Evolutionary conservation across 2,329 filamentous ascomycete genomes (phyloP).

Genomic region (Pseudogymnoascus sp.): DNA sequence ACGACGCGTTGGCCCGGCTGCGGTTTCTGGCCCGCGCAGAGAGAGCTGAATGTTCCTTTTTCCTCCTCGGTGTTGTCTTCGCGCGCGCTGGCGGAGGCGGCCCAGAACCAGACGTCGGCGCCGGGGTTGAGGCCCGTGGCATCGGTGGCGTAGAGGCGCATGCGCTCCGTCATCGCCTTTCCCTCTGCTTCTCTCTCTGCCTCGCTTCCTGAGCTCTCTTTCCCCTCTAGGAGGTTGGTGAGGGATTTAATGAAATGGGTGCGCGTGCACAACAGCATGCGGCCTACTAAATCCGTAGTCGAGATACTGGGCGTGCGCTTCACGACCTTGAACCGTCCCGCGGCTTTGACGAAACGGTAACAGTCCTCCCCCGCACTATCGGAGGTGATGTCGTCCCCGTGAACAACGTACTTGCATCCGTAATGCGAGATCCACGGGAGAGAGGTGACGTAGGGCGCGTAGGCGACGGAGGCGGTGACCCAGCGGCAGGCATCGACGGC

Average conservation of each 20-base stretch:
- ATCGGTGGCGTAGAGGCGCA: slow-evolving; percentile 81
- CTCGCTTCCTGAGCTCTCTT: slow-evolving; percentile 61
- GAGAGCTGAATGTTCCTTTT: slow-evolving; percentile 53
- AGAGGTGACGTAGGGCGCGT: slow-evolving; percentile 90
- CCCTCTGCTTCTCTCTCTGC: slow-evolving; percentile 58
- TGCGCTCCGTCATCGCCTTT: slow-evolving; percentile 63
- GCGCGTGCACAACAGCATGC: slow-evolving; percentile 94
- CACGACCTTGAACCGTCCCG: slow-evolving; percentile 89
- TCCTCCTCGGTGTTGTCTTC: slow-evolving; percentile 41
- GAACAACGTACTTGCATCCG: slow-evolving; percentile 90
- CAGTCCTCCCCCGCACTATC: slow-evolving; percentile 91
- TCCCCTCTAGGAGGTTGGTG: slow-evolving; percentile 55
- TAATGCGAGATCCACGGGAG: slow-evolving; percentile 93
- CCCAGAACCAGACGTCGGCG: slow-evolving; percentile 80
- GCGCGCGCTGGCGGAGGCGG: slow-evolving; percentile 35
- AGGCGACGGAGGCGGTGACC: slow-evolving; percentile 73
- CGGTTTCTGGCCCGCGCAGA: slow-evolving; percentile 64
- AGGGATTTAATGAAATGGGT: slow-evolving; percentile 86
- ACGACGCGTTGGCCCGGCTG: slow-evolving; percentile 74
- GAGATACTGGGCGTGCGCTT: slow-evolving; percentile 94
- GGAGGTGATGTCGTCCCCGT: slow-evolving; percentile 95
- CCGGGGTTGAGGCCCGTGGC: slow-evolving; percentile 70
- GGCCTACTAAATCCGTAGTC: slow-evolving; percentile 93
- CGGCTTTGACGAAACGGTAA: slow-evolving; percentile 94
- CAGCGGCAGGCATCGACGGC: slow-evolving; percentile 93